Percentiles rank a stretch among this genome's conserved stretches.
Evolutionary conservation across 2,329 filamentous ascomycete species (phyloP).

Genomic region (Fusarium sp.): DNA sequence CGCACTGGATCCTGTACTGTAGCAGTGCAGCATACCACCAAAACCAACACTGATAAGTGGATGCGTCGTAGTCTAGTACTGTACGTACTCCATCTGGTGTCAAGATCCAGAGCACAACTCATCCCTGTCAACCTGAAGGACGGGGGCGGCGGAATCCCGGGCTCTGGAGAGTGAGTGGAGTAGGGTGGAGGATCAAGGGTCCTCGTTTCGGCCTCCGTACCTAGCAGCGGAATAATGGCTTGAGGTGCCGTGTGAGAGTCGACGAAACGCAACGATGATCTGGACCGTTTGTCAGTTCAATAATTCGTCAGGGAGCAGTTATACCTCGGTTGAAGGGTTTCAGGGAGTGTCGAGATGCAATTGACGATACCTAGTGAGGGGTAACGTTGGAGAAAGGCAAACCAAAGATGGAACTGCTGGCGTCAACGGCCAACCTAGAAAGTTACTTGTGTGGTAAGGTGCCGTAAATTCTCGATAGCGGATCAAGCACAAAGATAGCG

Average conservation of each 20-base stretch:
- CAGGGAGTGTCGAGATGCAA: background rate
- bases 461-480: conserved; percentile 1
- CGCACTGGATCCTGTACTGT: background rate
- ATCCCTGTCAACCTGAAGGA: conserved; percentile 35
- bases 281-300: conserved; percentile 6
- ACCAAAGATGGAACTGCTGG: background rate
- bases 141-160: conserved; percentile 20
- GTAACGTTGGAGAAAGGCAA: background rate
- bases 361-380: background rate
- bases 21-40: background rate
- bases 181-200: conserved; percentile 22
- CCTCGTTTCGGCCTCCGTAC: background rate
- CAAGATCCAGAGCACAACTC: background rate
- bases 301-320: background rate
- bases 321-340: conserved; percentile 6
- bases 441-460: background rate
- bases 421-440: background rate
- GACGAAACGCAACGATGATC: background rate
- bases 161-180: conserved; percentile 4
- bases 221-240: conserved; percentile 1
- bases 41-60: background rate
- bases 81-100: background rate
- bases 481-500: background rate
- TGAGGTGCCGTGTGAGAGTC: background rate
- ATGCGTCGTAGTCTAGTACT: background rate